Conservation (phyloP, 176 grass and related monocot species). For the Poa annua region DNA sequence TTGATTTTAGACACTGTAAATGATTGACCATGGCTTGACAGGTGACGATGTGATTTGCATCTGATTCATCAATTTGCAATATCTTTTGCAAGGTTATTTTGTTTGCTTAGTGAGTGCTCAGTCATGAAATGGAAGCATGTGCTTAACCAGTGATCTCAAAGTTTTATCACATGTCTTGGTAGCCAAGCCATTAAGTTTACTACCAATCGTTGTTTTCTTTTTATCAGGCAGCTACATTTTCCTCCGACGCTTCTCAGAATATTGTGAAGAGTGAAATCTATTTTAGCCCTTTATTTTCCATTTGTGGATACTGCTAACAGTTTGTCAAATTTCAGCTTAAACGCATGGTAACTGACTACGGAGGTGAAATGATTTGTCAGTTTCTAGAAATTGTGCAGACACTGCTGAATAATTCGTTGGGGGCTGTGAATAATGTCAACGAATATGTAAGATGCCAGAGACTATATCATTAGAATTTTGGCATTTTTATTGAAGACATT, state of each 20-base stretch:
- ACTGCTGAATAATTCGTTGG: conserved; percentile 61
- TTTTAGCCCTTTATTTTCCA: no score
- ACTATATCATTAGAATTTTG: not conserved
- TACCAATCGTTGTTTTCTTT: conserved; percentile 21
- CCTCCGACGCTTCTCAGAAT: conserved; percentile 17
- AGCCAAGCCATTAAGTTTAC: conserved; percentile 44
- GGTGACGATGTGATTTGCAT: not conserved
- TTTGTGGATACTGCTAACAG: conserved; percentile 35
- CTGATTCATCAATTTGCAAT: conserved; percentile 22
- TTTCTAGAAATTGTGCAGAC: conserved; percentile 68
- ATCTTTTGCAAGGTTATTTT: not conserved
- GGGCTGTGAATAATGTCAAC: no score
- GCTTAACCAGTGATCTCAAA: not conserved
- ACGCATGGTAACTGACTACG: conserved; percentile 62
- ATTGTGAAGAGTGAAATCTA: not conserved
- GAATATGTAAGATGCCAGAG: conserved; percentile 43
- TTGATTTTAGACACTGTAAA: conserved; percentile 36
- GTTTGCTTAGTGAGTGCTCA: conserved; percentile 20
- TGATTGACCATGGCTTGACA: conserved; percentile 18
- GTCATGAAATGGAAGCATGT: conserved; percentile 2
- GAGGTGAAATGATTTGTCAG: conserved; percentile 70
- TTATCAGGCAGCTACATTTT: not conserved
- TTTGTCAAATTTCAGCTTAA: conserved; percentile 67
- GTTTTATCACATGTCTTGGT: conserved; percentile 29
- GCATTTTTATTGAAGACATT: conserved; percentile 27